Base-by-base conservation (phyloP, 306 rosid genomes). In the Cicer arietinum region DNA sequence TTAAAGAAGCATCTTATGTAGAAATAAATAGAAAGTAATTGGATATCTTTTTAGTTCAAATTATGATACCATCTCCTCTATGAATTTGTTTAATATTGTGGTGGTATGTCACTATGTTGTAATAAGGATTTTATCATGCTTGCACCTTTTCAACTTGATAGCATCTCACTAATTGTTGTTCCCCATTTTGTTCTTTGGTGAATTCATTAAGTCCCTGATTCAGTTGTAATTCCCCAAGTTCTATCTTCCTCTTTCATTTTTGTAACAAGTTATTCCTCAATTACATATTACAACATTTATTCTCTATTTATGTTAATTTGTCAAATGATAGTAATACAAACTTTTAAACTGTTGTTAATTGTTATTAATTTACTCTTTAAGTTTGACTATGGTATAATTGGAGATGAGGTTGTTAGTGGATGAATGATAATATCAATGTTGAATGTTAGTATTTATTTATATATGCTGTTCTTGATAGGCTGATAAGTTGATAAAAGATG, bases 401-500 rank as follows among this genome's bases (percentile, higher is more conserved):
- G 63, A 68, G 79, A 62, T 64, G 47, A 10, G 14, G 43, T 57
- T 72, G 13, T 41, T 10, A 48, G 39, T 52, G 8, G 65, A 10
- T 43, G 64, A 52, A 8, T n/a, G 54, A 35, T 60, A 14, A 51
- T 50, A 40, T 66, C 40, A 6, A 1, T 66, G 22, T 41, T 73
- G 72, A 79, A 18, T 53, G 11, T 41, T 83, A 30, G 35, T 30
- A 25, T 18, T 84, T 58, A 79, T 76, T 67, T 44, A 7, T 22
- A 14, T 35, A 12, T 41, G 56, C 18, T 82, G 61, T 77, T 85
- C 62, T 74, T 37, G 17, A 74, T 85, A 93, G 98, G 96, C 97
- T 81, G 97, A 83, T 83, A 66, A 79, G 71, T 80, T 88, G 85
- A 89, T 93, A 75, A 83, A 85, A 56, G 90, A 86, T 69, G 98